A percentile compares a stretch with the other conserved stretches of the same genome.
phyloP scores from a whole-genome alignment of 805 yeast species.

The Tetrapisispora taiwanensis region DNA sequence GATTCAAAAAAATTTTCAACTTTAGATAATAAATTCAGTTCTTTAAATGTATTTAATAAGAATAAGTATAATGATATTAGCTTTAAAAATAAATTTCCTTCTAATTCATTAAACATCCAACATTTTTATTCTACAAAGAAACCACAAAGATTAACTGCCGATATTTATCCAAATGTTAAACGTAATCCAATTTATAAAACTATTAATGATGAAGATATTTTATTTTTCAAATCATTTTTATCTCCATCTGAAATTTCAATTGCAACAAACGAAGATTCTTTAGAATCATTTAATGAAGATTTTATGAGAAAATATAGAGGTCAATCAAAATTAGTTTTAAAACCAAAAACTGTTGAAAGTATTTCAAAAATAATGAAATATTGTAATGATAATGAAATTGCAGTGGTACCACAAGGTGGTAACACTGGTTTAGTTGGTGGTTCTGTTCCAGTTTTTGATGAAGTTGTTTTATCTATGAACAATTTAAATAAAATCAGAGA shows the following conservation, averaged over 20 bases:
- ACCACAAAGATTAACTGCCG: constrained; percentile 46
- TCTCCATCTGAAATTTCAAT: constrained; percentile 34
- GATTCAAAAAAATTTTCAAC: background rate
- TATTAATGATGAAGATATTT: constrained; percentile 48
- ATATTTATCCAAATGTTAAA: constrained; percentile 51
- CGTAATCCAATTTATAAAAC: constrained; percentile 43
- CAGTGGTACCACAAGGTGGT: constrained; percentile 95
- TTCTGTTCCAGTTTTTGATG: constrained; percentile 85
- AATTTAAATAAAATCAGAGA: constrained; percentile 68
- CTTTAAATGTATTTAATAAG: background rate
- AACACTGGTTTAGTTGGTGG: constrained; percentile 96
- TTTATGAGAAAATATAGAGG: constrained; percentile 93
- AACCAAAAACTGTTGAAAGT: constrained; percentile 74
- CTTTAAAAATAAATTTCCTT: background rate
- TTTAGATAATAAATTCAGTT: background rate
- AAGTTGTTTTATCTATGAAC: constrained; percentile 62
- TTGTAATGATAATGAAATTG: constrained; percentile 66
- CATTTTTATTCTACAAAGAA: constrained; percentile 14
- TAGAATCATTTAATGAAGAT: constrained; percentile 72
- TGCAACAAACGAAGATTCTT: constrained; percentile 51
- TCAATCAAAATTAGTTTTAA: constrained; percentile 68
- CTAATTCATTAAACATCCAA: background rate
- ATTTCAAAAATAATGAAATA: constrained; percentile 66
- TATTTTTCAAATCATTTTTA: constrained; percentile 50
- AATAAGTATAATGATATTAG: too few species aligned